Percentiles rank a stretch among this genome's conserved stretches.
These are phyloP conservation scores for Pyrrhoderma noxium DNA, from an alignment of 1,284 basidiomycete species.

Conservation along the genomic window DNA sequence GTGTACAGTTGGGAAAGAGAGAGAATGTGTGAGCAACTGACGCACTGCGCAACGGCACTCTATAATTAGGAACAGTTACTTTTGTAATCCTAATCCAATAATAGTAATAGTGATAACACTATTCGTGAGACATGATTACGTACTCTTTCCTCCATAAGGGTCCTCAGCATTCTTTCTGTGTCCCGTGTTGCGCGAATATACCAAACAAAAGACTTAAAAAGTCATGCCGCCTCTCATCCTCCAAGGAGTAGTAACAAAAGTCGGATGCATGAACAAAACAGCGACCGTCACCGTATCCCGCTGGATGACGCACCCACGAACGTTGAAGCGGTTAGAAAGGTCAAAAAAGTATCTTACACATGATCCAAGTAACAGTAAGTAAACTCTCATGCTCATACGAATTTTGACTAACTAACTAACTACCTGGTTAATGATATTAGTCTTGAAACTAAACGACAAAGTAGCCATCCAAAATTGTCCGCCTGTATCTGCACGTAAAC, in stretches of 20 bases:
- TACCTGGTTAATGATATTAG: no score
- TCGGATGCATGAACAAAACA: conserved; percentile 74
- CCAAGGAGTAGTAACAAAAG: conserved; percentile 66
- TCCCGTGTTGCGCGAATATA: background rate
- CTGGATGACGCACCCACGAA: conserved; percentile 56
- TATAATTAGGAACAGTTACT: no score
- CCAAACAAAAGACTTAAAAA: conserved; percentile 12
- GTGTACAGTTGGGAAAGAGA: no score
- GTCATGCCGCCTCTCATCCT: conserved; percentile 75
- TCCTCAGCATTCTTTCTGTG: background rate
- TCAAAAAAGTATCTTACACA: conserved; percentile 72
- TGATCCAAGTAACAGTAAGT: conserved; percentile 58
- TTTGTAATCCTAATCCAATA: no score
- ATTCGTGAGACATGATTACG: background rate
- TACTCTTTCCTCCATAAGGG: no score
- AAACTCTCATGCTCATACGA: no score
- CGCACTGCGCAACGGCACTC: no score
- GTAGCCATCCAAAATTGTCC: conserved; percentile 74
- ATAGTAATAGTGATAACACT: no score
- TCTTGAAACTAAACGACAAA: conserved; percentile 54
- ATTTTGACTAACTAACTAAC: no score
- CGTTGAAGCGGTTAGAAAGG: conserved; percentile 67
- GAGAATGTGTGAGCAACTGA: conserved; percentile 7
- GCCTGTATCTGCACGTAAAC: conserved; percentile 67
- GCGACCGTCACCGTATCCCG: conserved; percentile 73